A percentile compares a stretch with the other conserved stretches of the same genome.
These are phyloP conservation scores for Ogataea siamensis DNA, from an alignment of 805 yeast genomes.

Conservation along the genomic window DNA sequence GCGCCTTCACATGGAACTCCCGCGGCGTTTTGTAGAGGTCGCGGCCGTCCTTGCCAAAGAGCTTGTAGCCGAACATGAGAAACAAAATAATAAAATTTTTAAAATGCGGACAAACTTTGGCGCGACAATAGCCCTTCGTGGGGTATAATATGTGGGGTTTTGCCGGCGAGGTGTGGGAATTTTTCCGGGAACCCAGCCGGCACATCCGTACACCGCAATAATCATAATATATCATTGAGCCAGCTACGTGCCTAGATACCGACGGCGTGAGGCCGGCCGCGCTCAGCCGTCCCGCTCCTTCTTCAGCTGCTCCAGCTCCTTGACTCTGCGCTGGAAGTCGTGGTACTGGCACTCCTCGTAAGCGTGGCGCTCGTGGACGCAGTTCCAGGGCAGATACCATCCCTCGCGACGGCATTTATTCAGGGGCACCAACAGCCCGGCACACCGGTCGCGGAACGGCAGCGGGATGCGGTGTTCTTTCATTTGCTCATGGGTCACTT, in stretches of 20 bases:
- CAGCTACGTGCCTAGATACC: too few species aligned
- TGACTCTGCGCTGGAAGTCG: conserved; percentile 78
- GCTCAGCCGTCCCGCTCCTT: conserved; percentile 30
- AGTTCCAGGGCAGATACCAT: conserved; percentile 64
- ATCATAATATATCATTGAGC: too few species aligned
- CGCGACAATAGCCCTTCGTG: conserved; percentile 5
- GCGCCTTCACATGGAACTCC: conserved; percentile 33
- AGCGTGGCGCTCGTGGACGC: conserved; percentile 72
- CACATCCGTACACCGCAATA: neutral
- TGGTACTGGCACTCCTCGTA: conserved; percentile 84
- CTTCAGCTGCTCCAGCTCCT: conserved; percentile 62
- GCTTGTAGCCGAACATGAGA: conserved; percentile 33
- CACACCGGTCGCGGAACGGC: conserved; percentile 82
- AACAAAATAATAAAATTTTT: conserved; percentile 5
- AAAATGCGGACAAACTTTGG: conserved; percentile 9
- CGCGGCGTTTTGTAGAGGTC: conserved; percentile 31
- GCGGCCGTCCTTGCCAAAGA: conserved; percentile 27
- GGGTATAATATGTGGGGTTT: conserved; percentile 6
- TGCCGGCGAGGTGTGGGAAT: neutral
- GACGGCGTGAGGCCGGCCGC: too few species aligned
- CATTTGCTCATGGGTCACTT: conserved; percentile 82
- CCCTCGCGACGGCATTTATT: conserved; percentile 61
- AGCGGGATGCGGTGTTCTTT: conserved; percentile 75
- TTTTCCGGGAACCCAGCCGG: conserved; percentile 4
- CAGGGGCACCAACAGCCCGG: conserved; percentile 56